Base-by-base conservation (phyloP, 2,329 filamentous ascomycete species). In the Intubia oerlemansii region DNA sequence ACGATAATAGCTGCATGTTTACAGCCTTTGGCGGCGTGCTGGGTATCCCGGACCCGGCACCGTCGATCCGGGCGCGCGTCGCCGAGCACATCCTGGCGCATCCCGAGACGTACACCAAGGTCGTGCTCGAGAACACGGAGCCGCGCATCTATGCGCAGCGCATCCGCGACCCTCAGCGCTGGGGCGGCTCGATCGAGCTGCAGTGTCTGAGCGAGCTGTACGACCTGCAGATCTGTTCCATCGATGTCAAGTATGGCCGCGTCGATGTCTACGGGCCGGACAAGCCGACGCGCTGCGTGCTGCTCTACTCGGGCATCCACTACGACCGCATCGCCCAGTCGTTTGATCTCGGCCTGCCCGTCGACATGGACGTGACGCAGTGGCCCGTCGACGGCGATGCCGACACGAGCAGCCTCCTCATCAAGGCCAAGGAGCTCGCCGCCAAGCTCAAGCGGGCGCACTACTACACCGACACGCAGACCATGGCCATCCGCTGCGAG, bases 1-100 rank as follows among this genome's bases (percentile, higher is more conserved):
- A 93, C 44, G 85, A 95, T 49, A 93, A 93, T 50, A 81, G 73
- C 33, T 95, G 85, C 51, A 70, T 95, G 42, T 95, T 93, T 50
- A 77, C 82, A 17, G 84, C 85, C 0, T 71, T 95, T 26, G 78
- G 79, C 11, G 76, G 73, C 30, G 77, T 77, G 4, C 61, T 91
- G n/a, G 66, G 80, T 27, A 35, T 39, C n/a, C 48, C 53, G 12
- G 49, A 57, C 27, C 47, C 52, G n/a, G 52, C 52, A 6, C 44
- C 49, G 7, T 42, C 77, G 41, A 58, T 93, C 12, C 71, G 84
- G 31, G 70, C 65, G 10, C 19, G 19, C 19, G 72, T 92, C 13
- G 81, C 79, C 2, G 66, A 76, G 29, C 68, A 69, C 27, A 93
- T 95, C 34, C 69, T 78, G 38, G 55, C 60, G 12, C 65, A 90